These are phyloP conservation scores for Tagetes patula DNA, from an alignment of 129 eudicot genomes.

Conservation along the genomic window DNA sequence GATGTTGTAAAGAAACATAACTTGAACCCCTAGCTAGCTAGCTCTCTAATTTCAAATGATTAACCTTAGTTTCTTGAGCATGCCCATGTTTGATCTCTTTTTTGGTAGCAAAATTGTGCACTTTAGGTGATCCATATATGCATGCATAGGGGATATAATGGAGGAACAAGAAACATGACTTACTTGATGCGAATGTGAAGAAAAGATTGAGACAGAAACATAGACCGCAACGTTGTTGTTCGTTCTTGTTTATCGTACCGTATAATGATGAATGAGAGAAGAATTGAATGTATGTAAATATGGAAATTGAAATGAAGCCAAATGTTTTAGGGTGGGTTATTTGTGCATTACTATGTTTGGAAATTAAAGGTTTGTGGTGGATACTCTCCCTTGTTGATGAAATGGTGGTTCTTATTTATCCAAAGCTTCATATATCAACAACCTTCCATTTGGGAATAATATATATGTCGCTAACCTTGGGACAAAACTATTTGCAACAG, in stretches of 20 bases:
- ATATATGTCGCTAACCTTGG: too few species aligned
- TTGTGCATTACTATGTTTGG: constrained; percentile 29
- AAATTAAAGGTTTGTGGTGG: constrained; percentile 25
- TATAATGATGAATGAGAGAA: constrained; percentile 6
- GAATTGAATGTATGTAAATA: background rate
- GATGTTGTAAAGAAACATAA: background rate
- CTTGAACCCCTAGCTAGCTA: background rate
- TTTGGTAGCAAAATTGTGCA: too few species aligned
- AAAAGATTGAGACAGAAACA: background rate
- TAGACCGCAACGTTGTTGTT: background rate
- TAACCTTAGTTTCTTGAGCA: background rate
- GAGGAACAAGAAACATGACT: constrained; percentile 1
- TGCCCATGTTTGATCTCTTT: too few species aligned
- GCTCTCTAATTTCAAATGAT: background rate
- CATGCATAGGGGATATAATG: background rate
- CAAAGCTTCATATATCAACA: background rate
- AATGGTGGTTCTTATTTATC: constrained; percentile 11
- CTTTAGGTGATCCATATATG: too few species aligned
- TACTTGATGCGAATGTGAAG: constrained; percentile 21
- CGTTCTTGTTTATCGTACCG: background rate
- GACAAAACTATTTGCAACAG: too few species aligned
- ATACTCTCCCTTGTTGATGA: background rate
- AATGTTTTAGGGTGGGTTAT: background rate
- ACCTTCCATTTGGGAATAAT: background rate
- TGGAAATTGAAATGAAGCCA: constrained; percentile 7